phyloP scores from a whole-genome alignment of 2,329 filamentous ascomycete species.

The Aureobasidium sp. region DNA sequence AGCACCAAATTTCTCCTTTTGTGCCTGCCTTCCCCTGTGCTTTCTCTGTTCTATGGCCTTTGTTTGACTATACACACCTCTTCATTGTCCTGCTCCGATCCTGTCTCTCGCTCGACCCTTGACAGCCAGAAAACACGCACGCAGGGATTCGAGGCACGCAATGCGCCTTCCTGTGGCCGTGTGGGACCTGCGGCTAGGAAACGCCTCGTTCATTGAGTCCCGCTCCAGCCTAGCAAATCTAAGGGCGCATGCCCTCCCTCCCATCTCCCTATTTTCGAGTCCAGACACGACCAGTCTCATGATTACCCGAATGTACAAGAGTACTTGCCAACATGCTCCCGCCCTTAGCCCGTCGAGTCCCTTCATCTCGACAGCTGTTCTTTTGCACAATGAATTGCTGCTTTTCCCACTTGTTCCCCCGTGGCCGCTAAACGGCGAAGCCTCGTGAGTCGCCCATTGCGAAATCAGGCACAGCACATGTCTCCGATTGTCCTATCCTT shows the following conservation, averaged over 20 bases:
- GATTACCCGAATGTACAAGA: neutral
- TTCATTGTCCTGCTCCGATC: neutral
- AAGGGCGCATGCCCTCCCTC: constrained; percentile 9
- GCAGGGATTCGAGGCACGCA: constrained; percentile 14
- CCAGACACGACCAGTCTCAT: constrained; percentile 10
- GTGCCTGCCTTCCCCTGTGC: neutral
- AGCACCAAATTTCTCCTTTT: neutral
- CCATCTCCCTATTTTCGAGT: neutral
- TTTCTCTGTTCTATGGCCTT: neutral
- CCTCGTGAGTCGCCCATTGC: constrained; percentile 7
- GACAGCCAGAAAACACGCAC: neutral
- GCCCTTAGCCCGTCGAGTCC: neutral
- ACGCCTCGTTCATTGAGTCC: constrained; percentile 15
- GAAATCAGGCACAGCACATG: constrained; percentile 15
- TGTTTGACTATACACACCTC: neutral
- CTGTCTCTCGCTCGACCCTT: neutral
- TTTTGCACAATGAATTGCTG: neutral
- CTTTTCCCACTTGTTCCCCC: neutral
- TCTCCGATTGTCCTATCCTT: constrained; percentile 3
- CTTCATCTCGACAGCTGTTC: neutral
- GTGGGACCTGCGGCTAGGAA: constrained; percentile 15
- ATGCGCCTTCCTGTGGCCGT: constrained; percentile 7
- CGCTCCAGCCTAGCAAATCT: constrained; percentile 7
- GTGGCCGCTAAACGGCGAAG: constrained; percentile 10
- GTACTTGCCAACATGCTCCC: neutral